Conservation (phyloP, 2,329 filamentous ascomycete genomes). For the Leptographium radiaticola region DNA sequence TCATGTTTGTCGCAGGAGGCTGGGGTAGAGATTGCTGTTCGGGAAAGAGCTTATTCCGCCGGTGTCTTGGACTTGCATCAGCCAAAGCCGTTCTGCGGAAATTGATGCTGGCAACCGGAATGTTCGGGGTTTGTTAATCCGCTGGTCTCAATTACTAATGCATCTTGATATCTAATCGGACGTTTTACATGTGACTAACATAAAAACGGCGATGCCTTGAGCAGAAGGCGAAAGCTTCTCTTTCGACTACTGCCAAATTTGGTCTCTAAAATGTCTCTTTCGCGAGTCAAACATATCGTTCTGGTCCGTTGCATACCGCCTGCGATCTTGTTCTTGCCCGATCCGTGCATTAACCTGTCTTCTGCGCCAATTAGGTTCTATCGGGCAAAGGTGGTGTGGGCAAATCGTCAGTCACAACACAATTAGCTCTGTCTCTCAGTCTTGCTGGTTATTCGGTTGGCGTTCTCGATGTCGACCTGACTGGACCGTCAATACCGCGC, state of each 20-base stretch:
- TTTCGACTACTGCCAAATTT: no score
- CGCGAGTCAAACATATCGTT: conserved; percentile 63
- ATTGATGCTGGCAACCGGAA: background rate
- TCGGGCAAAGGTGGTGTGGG: conserved; percentile 97
- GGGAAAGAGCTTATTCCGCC: background rate
- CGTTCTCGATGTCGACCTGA: conserved; percentile 91
- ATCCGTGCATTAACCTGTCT: background rate
- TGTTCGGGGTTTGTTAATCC: background rate
- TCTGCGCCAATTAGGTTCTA: conserved; percentile 41
- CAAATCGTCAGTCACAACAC: conserved; percentile 95
- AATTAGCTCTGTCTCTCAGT: conserved; percentile 80
- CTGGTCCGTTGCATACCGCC: conserved; percentile 30
- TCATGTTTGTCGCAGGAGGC: conserved; percentile 5
- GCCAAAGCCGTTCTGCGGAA: background rate
- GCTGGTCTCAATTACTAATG: background rate
- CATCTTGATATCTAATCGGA: background rate
- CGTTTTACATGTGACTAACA: no score
- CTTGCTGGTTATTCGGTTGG: conserved; percentile 80
- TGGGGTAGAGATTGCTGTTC: background rate
- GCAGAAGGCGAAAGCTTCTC: background rate
- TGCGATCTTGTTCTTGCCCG: background rate
- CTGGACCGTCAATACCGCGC: conserved; percentile 88
- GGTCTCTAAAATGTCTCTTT: conserved; percentile 41
- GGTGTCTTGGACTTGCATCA: background rate
- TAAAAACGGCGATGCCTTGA: no score